Evolutionary conservation across 441 rosid species (phyloP).

Genomic region (Biscutella laevigata): DNA sequence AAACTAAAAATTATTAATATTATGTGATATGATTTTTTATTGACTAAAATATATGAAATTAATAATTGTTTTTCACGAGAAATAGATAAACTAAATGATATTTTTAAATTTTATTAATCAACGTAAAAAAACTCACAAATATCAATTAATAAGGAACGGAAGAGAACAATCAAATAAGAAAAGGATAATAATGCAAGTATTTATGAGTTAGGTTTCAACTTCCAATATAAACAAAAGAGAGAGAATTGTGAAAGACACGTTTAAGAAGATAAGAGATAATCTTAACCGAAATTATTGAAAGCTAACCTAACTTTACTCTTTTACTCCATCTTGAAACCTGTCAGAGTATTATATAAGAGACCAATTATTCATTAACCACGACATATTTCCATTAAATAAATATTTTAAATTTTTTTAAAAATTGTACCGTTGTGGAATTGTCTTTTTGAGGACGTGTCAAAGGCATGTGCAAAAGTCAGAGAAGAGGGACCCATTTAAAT

Average conservation of each 20-base stretch:
- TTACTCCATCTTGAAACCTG: not conserved
- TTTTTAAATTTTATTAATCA: no score
- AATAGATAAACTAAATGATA: no score
- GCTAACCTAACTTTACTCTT: not conserved
- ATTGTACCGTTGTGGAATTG: constrained; percentile 14
- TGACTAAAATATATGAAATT: no score
- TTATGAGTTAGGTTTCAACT: no score
- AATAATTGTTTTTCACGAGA: no score
- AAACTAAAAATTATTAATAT: no score
- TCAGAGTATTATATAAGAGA: constrained; percentile 1
- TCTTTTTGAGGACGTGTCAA: constrained; percentile 22
- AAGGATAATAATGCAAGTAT: no score
- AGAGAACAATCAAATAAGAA: no score
- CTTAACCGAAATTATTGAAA: not conserved
- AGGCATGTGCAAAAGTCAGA: constrained; percentile 1
- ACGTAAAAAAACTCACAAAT: no score
- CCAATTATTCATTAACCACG: not conserved
- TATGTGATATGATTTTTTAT: no score
- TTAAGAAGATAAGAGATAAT: not conserved
- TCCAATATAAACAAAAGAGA: no score
- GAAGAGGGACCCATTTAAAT: not conserved
- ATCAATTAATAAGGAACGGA: no score
- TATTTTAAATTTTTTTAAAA: not conserved
- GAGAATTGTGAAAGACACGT: not conserved
- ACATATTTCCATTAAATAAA: constrained; percentile 3